A percentile compares a stretch with the other conserved stretches of the same genome.
Conservation (phyloP, 805 yeast genomes). For the Candida cerambycidarum region DNA sequence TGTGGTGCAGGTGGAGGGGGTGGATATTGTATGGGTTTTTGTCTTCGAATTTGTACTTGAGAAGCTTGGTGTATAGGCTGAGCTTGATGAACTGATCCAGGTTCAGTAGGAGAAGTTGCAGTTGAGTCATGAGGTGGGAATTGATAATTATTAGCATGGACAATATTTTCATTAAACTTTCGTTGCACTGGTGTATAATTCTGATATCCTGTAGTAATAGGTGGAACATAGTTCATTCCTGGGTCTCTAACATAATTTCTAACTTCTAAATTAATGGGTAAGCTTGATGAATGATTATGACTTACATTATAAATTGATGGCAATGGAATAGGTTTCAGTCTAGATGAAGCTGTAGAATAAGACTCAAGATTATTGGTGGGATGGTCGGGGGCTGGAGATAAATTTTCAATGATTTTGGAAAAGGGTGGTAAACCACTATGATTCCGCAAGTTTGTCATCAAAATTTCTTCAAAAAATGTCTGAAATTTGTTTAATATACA, state of each 20-base stretch:
- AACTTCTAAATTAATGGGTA: slow-evolving; percentile 5
- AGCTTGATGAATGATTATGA: slow-evolving; percentile 8
- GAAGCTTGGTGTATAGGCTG: no score
- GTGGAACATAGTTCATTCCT: background rate
- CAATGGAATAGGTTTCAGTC: background rate
- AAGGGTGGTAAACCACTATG: slow-evolving; percentile 11
- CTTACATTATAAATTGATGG: background rate
- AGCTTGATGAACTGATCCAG: background rate
- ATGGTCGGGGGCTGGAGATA: background rate
- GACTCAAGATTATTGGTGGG: background rate
- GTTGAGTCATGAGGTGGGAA: slow-evolving; percentile 11
- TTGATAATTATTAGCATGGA: slow-evolving; percentile 6
- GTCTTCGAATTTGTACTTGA: background rate
- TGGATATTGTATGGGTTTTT: no score
- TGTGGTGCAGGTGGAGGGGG: no score
- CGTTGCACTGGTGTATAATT: background rate
- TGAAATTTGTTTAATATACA: background rate
- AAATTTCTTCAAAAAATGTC: background rate
- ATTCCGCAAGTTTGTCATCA: slow-evolving; percentile 3
- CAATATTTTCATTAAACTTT: background rate
- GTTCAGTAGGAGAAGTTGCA: background rate
- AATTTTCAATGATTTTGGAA: slow-evolving; percentile 11
- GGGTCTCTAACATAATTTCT: slow-evolving; percentile 1
- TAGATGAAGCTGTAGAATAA: background rate
- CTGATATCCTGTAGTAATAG: background rate